Evolutionary conservation across 2,329 filamentous ascomycete species (phyloP), one percentile per base, ranked within the genome.

Genomic region (Penicillium rolfsii): DNA sequence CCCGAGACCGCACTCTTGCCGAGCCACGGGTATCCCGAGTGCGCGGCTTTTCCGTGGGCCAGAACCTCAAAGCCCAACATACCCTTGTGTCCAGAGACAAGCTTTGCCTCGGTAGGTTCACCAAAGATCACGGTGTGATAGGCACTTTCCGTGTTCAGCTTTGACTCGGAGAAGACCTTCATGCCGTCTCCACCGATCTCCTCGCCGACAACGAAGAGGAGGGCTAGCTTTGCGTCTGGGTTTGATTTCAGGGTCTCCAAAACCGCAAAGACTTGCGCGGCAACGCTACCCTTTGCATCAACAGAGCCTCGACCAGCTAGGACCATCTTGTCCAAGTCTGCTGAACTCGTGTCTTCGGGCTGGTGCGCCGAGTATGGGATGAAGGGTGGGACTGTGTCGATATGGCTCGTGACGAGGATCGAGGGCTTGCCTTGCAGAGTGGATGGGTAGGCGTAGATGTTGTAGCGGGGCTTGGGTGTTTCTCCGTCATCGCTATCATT

Each of bases 71-170:
- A 89, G 48, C 84, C 84, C 4, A 93, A 74, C 59, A 88, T 90
- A 43, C 95, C 94, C 80, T 99, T 98, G 82, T 98, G 94, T 2
- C 94, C 95, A 58, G 91, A 89, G 0, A 92, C 93, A 22, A 98
- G 88, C 76, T 90, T 91, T 67, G 89, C 86, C 71, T 96, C 92
- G 0, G 95, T 99, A 0, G 94, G 94, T 75, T 99, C 95, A 43
- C 95, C 94, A 71, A 97, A 98, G 70, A 95, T 90, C 69, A 91
- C 88, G 3, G 91, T 87, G 36, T 89, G 83, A 80, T 87, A 88
- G 19, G 66, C 67, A 16, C 60, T 80, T 71, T 72, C 56, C 63
- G 55, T 79, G 69, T 87, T 82, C 76, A 83, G 69, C 61, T 76
- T 41, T 67, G 81, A 81, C 7, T 74, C 57, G 12, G 79, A 80